Evolutionary conservation across 306 rosid genomes (phyloP), one percentile per base, ranked within the genome.

Genomic region (Biancaea sappan): DNA sequence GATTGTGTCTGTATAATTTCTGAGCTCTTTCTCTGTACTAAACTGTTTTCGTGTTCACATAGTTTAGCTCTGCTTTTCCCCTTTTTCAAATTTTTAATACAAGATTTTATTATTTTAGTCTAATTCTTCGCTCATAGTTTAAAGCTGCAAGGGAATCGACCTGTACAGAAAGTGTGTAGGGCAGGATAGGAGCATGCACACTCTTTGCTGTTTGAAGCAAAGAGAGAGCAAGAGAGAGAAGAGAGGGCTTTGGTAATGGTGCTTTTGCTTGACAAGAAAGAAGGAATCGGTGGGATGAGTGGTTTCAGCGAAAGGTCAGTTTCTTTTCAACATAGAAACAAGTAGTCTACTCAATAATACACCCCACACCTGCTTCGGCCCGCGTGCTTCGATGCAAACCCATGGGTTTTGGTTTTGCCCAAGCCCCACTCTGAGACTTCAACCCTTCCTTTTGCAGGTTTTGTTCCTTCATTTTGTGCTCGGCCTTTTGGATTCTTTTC

Each of bases 281-380:
- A 38, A 35, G 50, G 26, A 35, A 9, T 34, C 16, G 31, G 44
- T 37, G 8, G 69, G 69, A 83, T 69, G 83, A 83, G 88, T 81
- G 73, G 78, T 84, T 87, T 83, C 88, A 86, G 86, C 76, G 90
- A 90, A 92, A 87, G 97, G 96, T 92, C 91, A 76, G 83, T 85
- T 89, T 90, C 96, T 83, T 88, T 88, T 78, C 54, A 29, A 66
- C 71, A 59, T 73, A 79, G 84, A 74, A 76, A 84, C 81, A 84
- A 78, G 87, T 69, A 81, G 72, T 78, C 75, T 69, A 85, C 82
- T 83, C 72, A 21, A 37, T 74, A 74, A 59, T 73, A 74, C 58
- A 60, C 25, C 61, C 58, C 80, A 83, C 80, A 79, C 80, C 26
- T 82, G 93, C 96, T 86, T 95, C 50, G 97, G 74, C 83, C 76